These are phyloP conservation scores for Colletotrichum plurivorum DNA, from an alignment of 2,329 filamentous ascomycete genomes.

Conservation along the genomic window DNA sequence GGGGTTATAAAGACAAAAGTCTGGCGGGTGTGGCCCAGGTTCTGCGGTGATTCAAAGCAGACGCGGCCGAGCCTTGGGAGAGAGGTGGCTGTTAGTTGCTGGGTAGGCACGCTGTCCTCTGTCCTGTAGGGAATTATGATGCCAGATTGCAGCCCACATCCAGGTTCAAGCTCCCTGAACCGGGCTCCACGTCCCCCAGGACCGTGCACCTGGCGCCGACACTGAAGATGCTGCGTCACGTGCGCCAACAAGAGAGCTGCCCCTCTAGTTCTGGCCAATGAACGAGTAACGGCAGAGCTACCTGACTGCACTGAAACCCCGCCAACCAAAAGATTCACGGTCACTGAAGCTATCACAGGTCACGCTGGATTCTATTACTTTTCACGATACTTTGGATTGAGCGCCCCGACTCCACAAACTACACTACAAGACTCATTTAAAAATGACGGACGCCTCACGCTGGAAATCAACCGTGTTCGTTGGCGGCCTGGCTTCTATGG, in stretches of 20 bases:
- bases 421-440: constrained; percentile 37
- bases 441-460: constrained; percentile 85
- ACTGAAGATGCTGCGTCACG: constrained; percentile 31
- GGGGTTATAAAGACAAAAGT: constrained; percentile 6
- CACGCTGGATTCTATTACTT: background rate
- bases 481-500: constrained; percentile 85
- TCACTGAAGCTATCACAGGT: constrained; percentile 6
- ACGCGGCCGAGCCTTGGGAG: constrained; percentile 31
- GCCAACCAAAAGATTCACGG: constrained; percentile 33
- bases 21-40: constrained; percentile 26
- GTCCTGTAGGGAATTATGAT: constrained; percentile 40
- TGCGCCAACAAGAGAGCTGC: constrained; percentile 21
- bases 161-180: constrained; percentile 32
- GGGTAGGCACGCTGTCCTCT: constrained; percentile 30
- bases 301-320: constrained; percentile 21
- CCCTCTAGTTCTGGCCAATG: constrained; percentile 25
- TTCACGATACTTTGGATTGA: background rate
- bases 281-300: constrained; percentile 27
- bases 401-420: background rate
- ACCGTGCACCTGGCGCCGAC: constrained; percentile 30
- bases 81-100: constrained; percentile 37
- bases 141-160: constrained; percentile 43
- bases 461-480: constrained; percentile 95
- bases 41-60: constrained; percentile 30
- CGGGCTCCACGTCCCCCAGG: constrained; percentile 22